Conservation (phyloP, 2,329 filamentous ascomycete species). For the Alternaria sp. region DNA sequence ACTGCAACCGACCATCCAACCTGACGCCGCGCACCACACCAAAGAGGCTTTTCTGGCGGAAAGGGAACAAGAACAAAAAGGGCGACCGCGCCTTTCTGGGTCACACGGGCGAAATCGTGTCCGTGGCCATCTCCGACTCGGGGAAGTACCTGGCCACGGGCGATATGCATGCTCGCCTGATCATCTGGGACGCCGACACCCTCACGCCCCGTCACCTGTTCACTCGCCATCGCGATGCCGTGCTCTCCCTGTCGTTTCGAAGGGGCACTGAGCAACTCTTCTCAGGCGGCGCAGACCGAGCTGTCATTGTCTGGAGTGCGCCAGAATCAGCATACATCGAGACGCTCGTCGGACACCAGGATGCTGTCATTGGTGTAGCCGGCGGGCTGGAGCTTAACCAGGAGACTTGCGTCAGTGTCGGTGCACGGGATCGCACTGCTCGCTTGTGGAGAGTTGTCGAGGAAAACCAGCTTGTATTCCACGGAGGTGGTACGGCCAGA, state of each 20-base stretch:
- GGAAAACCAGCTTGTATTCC: conserved; percentile 93
- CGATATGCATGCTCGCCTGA: conserved; percentile 81
- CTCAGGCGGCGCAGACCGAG: conserved; percentile 87
- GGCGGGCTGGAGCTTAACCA: conserved; percentile 66
- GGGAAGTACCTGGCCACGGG: conserved; percentile 92
- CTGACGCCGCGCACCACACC: conserved; percentile 67
- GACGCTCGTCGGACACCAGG: conserved; percentile 95
- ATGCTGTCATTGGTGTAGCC: conserved; percentile 84
- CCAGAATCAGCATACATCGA: conserved; percentile 94
- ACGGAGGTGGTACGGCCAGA: conserved; percentile 71
- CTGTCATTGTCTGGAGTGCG: conserved; percentile 93
- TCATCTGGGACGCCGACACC: conserved; percentile 85
- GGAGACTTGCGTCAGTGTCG: conserved; percentile 90
- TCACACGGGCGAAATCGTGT: conserved; percentile 81
- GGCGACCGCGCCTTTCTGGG: conserved; percentile 70
- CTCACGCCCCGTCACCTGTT: conserved; percentile 84
- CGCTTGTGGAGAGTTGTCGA: conserved; percentile 96
- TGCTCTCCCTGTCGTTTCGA: conserved; percentile 85
- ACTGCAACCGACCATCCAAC: conserved; percentile 43
- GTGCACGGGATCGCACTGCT: conserved; percentile 88
- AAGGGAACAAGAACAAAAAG: conserved; percentile 66
- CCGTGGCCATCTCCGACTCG: conserved; percentile 85
- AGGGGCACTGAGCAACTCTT: conserved; percentile 90
- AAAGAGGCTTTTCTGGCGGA: conserved; percentile 68
- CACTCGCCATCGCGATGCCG: conserved; percentile 87